Evolutionary conservation across 441 rosid species (phyloP).

Genomic region (Iberis amara): DNA sequence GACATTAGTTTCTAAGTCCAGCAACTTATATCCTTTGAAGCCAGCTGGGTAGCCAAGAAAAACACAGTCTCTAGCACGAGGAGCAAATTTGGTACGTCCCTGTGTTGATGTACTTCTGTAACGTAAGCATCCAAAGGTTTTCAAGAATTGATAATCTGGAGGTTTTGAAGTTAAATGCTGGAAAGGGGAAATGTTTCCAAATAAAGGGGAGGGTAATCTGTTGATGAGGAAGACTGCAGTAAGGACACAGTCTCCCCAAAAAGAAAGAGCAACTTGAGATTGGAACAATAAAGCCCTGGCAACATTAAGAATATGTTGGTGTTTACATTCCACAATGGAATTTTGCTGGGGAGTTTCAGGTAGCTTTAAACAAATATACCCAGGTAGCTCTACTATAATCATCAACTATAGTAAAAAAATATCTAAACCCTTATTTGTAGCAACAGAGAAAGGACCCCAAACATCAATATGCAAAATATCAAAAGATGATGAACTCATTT

Average conservation of each 20-base stretch:
- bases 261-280: background rate
- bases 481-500: background rate
- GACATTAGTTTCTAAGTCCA: background rate
- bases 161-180: background rate
- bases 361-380: background rate
- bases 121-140: background rate
- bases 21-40: background rate
- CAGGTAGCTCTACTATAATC: background rate
- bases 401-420: background rate
- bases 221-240: background rate
- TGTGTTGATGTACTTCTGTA: background rate
- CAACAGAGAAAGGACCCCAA: background rate
- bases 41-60: background rate
- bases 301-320: background rate
- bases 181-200: background rate
- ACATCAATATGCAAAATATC: background rate
- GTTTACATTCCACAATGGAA: background rate
- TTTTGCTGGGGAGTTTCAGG: background rate
- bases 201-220: fast-evolving
- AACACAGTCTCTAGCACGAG: background rate
- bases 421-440: background rate
- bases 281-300: background rate
- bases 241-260: background rate
- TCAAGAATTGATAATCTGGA: background rate
- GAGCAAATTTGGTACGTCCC: background rate